These are phyloP conservation scores for Lophiotrema nucula DNA, from an alignment of 495 filamentous ascomycete species.

Conservation along the genomic window DNA sequence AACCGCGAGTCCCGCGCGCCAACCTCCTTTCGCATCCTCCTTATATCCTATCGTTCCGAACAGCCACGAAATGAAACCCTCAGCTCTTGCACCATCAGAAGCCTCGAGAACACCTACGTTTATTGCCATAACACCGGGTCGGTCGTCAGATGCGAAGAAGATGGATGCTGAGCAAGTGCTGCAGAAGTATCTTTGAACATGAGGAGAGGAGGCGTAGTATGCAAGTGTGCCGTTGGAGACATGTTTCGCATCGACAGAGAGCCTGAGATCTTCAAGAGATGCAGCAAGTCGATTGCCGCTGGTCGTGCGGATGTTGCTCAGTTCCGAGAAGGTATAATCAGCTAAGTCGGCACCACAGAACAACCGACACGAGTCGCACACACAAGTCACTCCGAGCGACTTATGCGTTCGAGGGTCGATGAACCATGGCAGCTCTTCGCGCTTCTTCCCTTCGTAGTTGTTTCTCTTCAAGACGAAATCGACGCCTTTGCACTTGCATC, in stretches of 20 bases:
- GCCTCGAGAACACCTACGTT: constrained; percentile 51
- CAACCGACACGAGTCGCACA: constrained; percentile 55
- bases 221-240: constrained; percentile 49
- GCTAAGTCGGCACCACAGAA: constrained; percentile 47
- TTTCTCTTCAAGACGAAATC: constrained; percentile 45
- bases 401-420: constrained; percentile 45
- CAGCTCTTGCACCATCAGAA: constrained; percentile 50
- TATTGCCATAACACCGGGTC: constrained; percentile 51
- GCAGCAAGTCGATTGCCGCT: constrained; percentile 24
- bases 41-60: not conserved
- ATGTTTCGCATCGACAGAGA: constrained; percentile 29
- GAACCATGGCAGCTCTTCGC: constrained; percentile 43
- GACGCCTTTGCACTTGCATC: constrained; percentile 55
- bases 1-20: constrained; percentile 15
- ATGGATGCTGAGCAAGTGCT: constrained; percentile 51
- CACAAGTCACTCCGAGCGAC: constrained; percentile 45
- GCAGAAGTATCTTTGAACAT: constrained; percentile 54
- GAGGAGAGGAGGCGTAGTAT: constrained; percentile 47
- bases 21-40: constrained; percentile 24
- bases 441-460: constrained; percentile 31
- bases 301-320: constrained; percentile 35
- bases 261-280: constrained; percentile 32
- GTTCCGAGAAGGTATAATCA: constrained; percentile 44
- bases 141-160: constrained; percentile 48
- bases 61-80: constrained; percentile 33